Conservation (phyloP, 139 green algal genomes). For the Penium margaritaceum region DNA sequence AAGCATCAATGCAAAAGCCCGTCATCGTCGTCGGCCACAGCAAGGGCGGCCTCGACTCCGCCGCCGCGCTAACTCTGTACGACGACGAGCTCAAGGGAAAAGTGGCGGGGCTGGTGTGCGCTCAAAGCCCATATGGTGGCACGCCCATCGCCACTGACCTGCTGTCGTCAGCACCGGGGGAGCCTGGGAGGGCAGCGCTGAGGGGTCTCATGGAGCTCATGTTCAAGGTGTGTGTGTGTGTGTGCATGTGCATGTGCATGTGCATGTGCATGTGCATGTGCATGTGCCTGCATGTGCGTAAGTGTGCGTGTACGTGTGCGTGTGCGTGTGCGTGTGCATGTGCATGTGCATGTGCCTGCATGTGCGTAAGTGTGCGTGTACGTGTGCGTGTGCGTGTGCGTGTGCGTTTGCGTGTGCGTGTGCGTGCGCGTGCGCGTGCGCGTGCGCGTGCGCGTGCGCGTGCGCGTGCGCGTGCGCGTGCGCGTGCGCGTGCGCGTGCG, state of each 20-base stretch:
- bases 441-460: background rate
- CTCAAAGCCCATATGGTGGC: constrained; percentile 42
- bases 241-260: too few species aligned
- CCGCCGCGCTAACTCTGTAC: constrained; percentile 31
- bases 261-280: too few species aligned
- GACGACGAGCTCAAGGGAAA: background rate
- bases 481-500: background rate
- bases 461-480: background rate
- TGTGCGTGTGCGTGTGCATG: background rate
- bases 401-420: background rate
- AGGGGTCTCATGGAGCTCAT: too few species aligned
- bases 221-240: too few species aligned
- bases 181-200: too few species aligned
- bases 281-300: too few species aligned
- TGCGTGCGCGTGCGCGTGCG: background rate
- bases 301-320: too few species aligned
- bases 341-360: too few species aligned
- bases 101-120: constrained; percentile 22
- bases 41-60: constrained; percentile 41
- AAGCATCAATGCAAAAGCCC: too few species aligned
- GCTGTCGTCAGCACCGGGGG: too few species aligned
- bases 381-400: constrained; percentile 1
- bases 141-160: constrained; percentile 33
- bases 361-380: too few species aligned
- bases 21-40: constrained; percentile 43